Percentiles rank a stretch among this genome's conserved stretches.
Evolutionary conservation across 2,329 filamentous ascomycete genomes (phyloP).

Genomic region (Lecanoromycetidae sp.): DNA sequence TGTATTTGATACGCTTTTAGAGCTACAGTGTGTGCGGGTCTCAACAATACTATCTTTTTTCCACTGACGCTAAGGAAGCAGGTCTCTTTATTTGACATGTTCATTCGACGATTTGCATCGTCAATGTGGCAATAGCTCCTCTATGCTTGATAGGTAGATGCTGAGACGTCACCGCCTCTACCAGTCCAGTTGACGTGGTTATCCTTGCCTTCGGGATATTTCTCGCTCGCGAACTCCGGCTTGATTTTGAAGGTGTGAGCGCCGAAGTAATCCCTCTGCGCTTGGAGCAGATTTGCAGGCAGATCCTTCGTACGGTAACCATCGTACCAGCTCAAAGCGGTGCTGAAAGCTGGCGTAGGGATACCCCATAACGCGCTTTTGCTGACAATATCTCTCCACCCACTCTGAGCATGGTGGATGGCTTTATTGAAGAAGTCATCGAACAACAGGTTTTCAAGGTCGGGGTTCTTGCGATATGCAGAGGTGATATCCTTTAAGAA

Average conservation of each 20-base stretch:
- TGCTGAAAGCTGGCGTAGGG: slow-evolving; percentile 91
- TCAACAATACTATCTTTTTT: background rate
- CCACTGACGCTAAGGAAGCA: slow-evolving; percentile 1
- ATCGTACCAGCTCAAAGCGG: slow-evolving; percentile 95
- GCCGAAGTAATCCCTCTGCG: slow-evolving; percentile 99
- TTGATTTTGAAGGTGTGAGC: slow-evolving; percentile 84
- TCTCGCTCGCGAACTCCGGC: slow-evolving; percentile 62
- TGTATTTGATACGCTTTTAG: slow-evolving; percentile 3
- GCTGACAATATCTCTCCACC: slow-evolving; percentile 83
- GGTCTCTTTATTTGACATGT: background rate
- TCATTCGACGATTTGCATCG: background rate
- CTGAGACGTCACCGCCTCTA: slow-evolving; percentile 90
- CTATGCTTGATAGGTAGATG: slow-evolving; percentile 96
- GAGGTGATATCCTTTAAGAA: slow-evolving; percentile 99
- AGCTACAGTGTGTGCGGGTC: slow-evolving; percentile 1
- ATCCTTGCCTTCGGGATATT: slow-evolving; percentile 74
- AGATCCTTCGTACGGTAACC: slow-evolving; percentile 96
- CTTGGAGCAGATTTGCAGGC: slow-evolving; percentile 95
- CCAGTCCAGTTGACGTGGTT: slow-evolving; percentile 99
- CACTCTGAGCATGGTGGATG: slow-evolving; percentile 88
- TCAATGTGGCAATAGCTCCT: background rate
- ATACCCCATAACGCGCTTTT: slow-evolving; percentile 91
- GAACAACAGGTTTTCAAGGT: slow-evolving; percentile 96
- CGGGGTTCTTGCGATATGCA: slow-evolving; percentile 85
- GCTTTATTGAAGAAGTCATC: slow-evolving; percentile 99